These are phyloP conservation scores for Nepenthes gracilis DNA, from an alignment of 148 eudicot genomes.

Conservation along the genomic window DNA sequence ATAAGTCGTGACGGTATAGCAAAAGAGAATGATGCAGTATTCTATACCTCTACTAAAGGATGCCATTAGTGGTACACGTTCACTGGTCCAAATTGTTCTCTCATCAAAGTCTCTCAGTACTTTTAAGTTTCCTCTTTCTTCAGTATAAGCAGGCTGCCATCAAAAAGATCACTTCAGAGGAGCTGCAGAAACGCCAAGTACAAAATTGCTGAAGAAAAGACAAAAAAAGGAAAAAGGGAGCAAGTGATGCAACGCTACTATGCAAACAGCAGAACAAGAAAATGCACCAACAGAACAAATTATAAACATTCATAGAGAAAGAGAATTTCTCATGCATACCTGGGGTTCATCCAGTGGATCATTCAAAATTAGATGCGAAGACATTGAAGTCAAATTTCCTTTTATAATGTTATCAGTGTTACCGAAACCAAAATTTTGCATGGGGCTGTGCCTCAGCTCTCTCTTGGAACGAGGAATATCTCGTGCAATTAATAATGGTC, in stretches of 20 bases:
- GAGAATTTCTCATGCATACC: slow-evolving; percentile 24
- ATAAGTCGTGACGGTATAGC: no score
- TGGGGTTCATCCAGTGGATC: slow-evolving; percentile 82
- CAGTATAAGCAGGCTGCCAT: slow-evolving; percentile 48
- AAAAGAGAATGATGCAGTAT: no score
- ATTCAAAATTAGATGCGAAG: slow-evolving; percentile 79
- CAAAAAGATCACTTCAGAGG: slow-evolving; percentile 3
- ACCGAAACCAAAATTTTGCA: slow-evolving; percentile 21
- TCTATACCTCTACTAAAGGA: slow-evolving; percentile 70
- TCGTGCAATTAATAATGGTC: slow-evolving; percentile 42
- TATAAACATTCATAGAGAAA: slow-evolving; percentile 1
- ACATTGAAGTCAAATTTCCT: slow-evolving; percentile 36
- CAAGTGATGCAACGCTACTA: neutral
- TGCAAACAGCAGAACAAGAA: neutral
- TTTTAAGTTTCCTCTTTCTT: slow-evolving; percentile 70
- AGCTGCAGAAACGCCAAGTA: neutral
- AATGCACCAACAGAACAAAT: neutral
- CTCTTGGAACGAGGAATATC: slow-evolving; percentile 43
- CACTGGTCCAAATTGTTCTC: slow-evolving; percentile 91
- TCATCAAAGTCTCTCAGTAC: slow-evolving; percentile 83
- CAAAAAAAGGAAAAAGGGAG: slow-evolving; percentile 3
- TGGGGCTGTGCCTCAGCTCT: slow-evolving; percentile 61
- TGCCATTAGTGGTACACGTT: slow-evolving; percentile 71
- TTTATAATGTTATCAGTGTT: slow-evolving; percentile 26
- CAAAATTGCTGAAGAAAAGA: neutral